Percentiles rank a stretch among this genome's conserved stretches.
Evolutionary conservation across 257 asterid genomes (phyloP).

Genomic region (Prunella vulgaris): DNA sequence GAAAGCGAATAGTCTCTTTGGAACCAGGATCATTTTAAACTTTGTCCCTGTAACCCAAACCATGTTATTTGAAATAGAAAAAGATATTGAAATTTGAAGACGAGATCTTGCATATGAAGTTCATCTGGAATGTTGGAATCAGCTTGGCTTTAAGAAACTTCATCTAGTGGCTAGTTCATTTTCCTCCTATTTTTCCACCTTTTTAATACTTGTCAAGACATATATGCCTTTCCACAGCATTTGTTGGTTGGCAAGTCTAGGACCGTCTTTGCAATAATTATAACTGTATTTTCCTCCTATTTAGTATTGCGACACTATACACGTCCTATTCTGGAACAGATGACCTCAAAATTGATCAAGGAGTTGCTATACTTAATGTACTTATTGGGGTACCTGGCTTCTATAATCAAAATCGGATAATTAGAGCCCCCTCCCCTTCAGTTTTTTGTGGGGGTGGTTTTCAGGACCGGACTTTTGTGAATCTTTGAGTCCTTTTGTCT

Average conservation of each 20-base stretch:
- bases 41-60: not conserved
- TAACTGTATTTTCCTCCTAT: not conserved
- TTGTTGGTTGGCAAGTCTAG: not conserved
- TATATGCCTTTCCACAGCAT: not conserved
- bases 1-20: not conserved
- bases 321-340: not conserved
- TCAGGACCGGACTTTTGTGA: not conserved
- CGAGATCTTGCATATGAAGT: not conserved
- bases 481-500: not conserved
- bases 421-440: no score
- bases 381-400: not conserved
- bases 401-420: no score
- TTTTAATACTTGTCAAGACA: not conserved
- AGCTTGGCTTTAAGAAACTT: not conserved
- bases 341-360: not conserved
- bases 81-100: not conserved
- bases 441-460: not conserved
- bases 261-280: not conserved
- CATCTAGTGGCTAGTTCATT: not conserved
- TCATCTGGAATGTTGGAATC: not conserved
- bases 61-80: not conserved
- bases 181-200: slow-evolving; percentile 4
- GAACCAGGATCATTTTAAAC: not conserved
- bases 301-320: not conserved
- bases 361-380: not conserved